Percentiles rank a stretch among this genome's conserved stretches.
Conservation (phyloP, 1,284 basidiomycete species). For the Boletus smithii region DNA sequence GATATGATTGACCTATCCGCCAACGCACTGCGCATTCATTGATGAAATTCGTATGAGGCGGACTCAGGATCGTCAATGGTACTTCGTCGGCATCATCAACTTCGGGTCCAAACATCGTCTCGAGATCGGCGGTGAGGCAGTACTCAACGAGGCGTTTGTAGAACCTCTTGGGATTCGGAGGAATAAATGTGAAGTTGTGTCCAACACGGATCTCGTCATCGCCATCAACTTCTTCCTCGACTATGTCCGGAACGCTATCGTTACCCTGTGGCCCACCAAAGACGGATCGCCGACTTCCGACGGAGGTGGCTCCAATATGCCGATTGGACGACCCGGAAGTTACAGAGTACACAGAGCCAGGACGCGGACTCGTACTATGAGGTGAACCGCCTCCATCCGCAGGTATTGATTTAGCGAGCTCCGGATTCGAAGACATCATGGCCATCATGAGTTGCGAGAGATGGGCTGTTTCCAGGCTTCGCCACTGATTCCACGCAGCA, state of each 20-base stretch:
- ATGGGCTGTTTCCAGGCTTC: constrained; percentile 77
- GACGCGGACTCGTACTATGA: constrained; percentile 43
- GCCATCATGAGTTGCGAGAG: constrained; percentile 86
- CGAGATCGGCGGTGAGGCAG: constrained; percentile 85
- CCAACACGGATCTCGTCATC: constrained; percentile 71
- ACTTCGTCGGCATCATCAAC: constrained; percentile 96
- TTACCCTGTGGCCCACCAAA: constrained; percentile 30
- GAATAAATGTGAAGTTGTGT: constrained; percentile 84
- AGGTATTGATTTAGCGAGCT: constrained; percentile 77
- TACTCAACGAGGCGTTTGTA: constrained; percentile 83
- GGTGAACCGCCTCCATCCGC: constrained; percentile 49
- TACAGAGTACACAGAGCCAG: constrained; percentile 52
- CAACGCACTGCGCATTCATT: constrained; percentile 87
- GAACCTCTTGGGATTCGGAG: constrained; percentile 81
- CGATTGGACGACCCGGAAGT: constrained; percentile 40
- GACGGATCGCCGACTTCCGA: constrained; percentile 64
- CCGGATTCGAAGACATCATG: constrained; percentile 86
- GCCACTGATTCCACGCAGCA: constrained; percentile 83
- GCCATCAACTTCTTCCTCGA: constrained; percentile 45
- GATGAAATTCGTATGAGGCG: constrained; percentile 78
- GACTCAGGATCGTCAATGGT: constrained; percentile 88
- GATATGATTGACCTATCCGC: constrained; percentile 81
- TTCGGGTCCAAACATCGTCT: constrained; percentile 81
- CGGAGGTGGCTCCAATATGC: constrained; percentile 44
- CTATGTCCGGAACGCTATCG: constrained; percentile 39